Conservation (phyloP, 1,284 basidiomycete species). For the Ustilago xerochloae region DNA sequence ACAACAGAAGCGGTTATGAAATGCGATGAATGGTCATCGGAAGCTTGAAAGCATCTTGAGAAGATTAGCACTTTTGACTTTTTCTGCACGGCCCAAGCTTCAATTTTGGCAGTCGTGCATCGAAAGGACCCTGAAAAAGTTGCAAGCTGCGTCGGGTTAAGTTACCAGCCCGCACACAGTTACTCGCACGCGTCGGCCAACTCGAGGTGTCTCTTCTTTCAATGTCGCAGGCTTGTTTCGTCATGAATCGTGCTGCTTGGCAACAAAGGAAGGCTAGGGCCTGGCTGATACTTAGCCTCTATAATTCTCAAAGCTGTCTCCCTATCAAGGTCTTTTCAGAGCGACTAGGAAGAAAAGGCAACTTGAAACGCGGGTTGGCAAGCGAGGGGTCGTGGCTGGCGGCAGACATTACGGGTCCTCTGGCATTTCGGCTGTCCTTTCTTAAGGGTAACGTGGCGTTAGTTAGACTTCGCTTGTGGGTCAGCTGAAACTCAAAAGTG, state of each 20-base stretch:
- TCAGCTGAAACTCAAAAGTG: no score
- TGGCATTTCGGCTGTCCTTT: background rate
- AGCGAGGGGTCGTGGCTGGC: background rate
- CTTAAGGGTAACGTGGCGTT: background rate
- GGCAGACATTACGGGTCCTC: background rate
- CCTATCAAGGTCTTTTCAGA: no score
- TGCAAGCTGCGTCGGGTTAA: background rate
- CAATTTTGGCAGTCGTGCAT: background rate
- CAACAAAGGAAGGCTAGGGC: no score
- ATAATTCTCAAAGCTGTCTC: no score
- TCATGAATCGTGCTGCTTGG: no score
- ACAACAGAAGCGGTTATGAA: background rate
- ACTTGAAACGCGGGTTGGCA: background rate
- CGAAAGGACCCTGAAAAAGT: background rate
- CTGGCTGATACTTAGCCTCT: no score
- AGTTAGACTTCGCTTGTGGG: slow-evolving; percentile 1
- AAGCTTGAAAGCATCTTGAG: no score
- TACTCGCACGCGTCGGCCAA: no score
- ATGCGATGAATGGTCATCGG: no score
- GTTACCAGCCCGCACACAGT: no score
- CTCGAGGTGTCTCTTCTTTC: background rate
- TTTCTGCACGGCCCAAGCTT: slow-evolving; percentile 5
- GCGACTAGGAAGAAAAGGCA: no score
- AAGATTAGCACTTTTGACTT: background rate
- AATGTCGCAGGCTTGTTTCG: no score